Percentiles rank a stretch among this genome's conserved stretches.
phyloP scores from a whole-genome alignment of 768 basidiomycete genomes.

The Russula earlei region DNA sequence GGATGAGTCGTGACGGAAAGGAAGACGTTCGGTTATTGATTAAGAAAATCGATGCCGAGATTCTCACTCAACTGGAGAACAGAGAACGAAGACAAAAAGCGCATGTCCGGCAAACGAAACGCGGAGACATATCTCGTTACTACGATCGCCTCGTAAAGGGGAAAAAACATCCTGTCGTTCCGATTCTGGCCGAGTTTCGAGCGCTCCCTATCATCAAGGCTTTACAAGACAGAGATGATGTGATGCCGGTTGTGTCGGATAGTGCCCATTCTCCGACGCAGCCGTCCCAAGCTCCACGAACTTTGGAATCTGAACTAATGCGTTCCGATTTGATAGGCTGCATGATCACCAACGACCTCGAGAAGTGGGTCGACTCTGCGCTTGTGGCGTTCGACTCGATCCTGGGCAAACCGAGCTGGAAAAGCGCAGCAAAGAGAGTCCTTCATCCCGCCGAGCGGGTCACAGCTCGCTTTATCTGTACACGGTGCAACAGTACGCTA shows the following conservation, averaged over 20 bases:
- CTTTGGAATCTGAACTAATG: slow-evolving; percentile 20
- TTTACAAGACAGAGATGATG: slow-evolving; percentile 25
- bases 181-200: slow-evolving; percentile 40
- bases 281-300: neutral
- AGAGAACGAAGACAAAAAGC: slow-evolving; percentile 26
- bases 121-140: slow-evolving; percentile 32
- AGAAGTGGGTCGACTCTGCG: slow-evolving; percentile 40
- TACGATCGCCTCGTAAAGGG: slow-evolving; percentile 37
- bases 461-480: slow-evolving; percentile 52
- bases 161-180: slow-evolving; percentile 29
- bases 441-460: slow-evolving; percentile 50
- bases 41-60: slow-evolving; percentile 25
- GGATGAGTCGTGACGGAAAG: neutral
- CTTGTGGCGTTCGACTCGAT: slow-evolving; percentile 34
- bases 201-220: slow-evolving; percentile 37
- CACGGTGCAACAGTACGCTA: slow-evolving; percentile 35
- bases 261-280: neutral
- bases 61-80: slow-evolving; percentile 22
- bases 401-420: slow-evolving; percentile 48
- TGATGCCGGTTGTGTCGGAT: neutral
- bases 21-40: slow-evolving; percentile 28
- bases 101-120: slow-evolving; percentile 21
- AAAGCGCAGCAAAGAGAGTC: slow-evolving; percentile 34
- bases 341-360: slow-evolving; percentile 37
- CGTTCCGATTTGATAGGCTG: slow-evolving; percentile 25